These are phyloP conservation scores for Acorus calamus DNA, from an alignment of 106 monocot genomes.

Conservation along the genomic window DNA sequence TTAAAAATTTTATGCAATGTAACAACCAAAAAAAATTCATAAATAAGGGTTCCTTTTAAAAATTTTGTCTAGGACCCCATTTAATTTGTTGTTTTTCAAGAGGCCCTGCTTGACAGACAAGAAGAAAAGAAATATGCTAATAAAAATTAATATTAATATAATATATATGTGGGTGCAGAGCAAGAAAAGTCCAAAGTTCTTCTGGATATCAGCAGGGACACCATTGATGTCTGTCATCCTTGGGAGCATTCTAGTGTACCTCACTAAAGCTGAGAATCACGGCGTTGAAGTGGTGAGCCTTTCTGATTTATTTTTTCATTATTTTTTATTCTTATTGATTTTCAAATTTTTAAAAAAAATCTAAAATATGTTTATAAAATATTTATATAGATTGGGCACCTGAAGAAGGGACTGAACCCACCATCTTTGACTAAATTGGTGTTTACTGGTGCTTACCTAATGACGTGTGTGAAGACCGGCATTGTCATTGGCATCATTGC, in stretches of 20 bases:
- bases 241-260: conserved; percentile 18
- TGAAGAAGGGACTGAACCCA: conserved; percentile 25
- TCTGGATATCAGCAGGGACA: conserved; percentile 23
- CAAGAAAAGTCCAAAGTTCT: conserved; percentile 16
- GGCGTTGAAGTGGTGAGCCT: conserved; percentile 22
- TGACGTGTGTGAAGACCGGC: conserved; percentile 16
- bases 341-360: background rate
- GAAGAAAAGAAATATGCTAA: too few species aligned
- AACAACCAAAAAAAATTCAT: too few species aligned
- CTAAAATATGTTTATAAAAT: too few species aligned
- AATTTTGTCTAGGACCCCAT: too few species aligned
- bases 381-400: conserved; percentile 11
- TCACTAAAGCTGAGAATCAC: conserved; percentile 24
- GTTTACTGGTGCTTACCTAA: conserved; percentile 10
- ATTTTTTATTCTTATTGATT: background rate
- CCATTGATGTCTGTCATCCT: conserved; percentile 25
- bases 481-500: conserved; percentile 20
- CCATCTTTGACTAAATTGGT: conserved; percentile 14
- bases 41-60: too few species aligned
- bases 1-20: too few species aligned
- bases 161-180: conserved; percentile 5
- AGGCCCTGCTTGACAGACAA: too few species aligned
- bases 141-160: too few species aligned
- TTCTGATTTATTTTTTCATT: background rate
- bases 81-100: too few species aligned